Percentiles rank a stretch among this genome's conserved stretches.
These are phyloP conservation scores for Phalaenopsis hybrid DNA, from an alignment of 116 monocot species.

Conservation along the genomic window DNA sequence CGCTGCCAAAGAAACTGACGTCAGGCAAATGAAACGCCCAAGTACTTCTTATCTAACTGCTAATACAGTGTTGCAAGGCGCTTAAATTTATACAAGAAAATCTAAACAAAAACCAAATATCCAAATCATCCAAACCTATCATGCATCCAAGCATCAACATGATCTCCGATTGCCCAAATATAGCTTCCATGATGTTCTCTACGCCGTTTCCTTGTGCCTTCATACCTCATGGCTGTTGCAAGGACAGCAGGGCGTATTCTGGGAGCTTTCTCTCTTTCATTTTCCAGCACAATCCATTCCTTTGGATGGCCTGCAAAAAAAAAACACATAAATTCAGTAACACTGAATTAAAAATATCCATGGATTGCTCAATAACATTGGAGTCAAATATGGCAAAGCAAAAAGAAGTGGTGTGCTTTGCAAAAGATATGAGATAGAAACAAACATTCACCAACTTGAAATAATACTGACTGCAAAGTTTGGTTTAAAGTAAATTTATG, in stretches of 20 bases:
- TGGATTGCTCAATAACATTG: no score
- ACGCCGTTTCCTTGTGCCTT: conserved; percentile 73
- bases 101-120: no score
- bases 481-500: no score
- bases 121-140: conserved; percentile 35
- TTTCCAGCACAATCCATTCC: conserved; percentile 67
- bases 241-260: conserved; percentile 67
- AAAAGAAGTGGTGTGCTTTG: no score
- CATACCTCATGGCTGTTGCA: conserved; percentile 26
- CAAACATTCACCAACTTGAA: no score
- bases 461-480: no score
- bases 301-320: conserved; percentile 33
- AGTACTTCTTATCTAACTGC: background rate
- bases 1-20: background rate
- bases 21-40: background rate
- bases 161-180: conserved; percentile 64
- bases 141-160: conserved; percentile 68
- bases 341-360: no score
- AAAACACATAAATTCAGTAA: no score
- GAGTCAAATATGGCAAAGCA: no score
- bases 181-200: conserved; percentile 45
- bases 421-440: no score
- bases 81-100: background rate
- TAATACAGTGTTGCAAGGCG: background rate
- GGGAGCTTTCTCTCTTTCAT: conserved; percentile 45